Evolutionary conservation across 202 grass and related monocot genomes (phyloP), one percentile per base, ranked within the genome.

Genomic region (Cymbopogon flexuosus): DNA sequence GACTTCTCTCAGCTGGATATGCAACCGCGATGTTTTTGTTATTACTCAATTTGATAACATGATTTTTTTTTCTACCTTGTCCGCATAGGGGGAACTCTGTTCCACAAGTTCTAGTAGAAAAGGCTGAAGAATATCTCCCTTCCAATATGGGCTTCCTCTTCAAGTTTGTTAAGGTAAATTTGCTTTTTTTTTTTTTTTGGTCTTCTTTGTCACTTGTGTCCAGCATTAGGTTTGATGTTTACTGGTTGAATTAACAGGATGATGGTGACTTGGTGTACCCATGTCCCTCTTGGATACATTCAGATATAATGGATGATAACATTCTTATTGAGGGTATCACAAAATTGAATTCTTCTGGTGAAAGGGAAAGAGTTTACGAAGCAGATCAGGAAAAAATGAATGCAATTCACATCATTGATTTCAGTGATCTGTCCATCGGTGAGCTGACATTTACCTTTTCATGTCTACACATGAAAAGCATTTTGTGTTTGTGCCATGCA

Each of bases 271-370:
- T 12, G 16, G 34, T 91, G 10, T 79, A 88, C 73, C 69, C 15
- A 63, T 61, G 64, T 34, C 90, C 96, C 80, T 91, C 90, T 72
- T 98, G 90, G 90, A 88, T 98, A 89, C 96, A 98, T 88, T 98
- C 95, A 78, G 95, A 98, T 84, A 91, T 95, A 63, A 98, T 98
- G 95, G 95, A 98, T 6, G 95, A 98, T 73, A 95, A 95, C 87
- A 95, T 98, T 88, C 84, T 89, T 69, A 91, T 94, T 70, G 84
- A 93, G 82, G 72, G 72, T 45, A 74, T 15, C 61, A 70, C 52
- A 16, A 33, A 83, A 76, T 8, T 68, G 65, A 54, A 41, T 82
- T 74, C 72, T 54, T 64, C 64, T 42, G 23, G 37, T 88, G 85
- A 88, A 47, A 70, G 39, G 35, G 54, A 85, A 83, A 62, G 45